phyloP scores from a whole-genome alignment of 2,329 filamentous ascomycete genomes.

The Microsporum audouinii region DNA sequence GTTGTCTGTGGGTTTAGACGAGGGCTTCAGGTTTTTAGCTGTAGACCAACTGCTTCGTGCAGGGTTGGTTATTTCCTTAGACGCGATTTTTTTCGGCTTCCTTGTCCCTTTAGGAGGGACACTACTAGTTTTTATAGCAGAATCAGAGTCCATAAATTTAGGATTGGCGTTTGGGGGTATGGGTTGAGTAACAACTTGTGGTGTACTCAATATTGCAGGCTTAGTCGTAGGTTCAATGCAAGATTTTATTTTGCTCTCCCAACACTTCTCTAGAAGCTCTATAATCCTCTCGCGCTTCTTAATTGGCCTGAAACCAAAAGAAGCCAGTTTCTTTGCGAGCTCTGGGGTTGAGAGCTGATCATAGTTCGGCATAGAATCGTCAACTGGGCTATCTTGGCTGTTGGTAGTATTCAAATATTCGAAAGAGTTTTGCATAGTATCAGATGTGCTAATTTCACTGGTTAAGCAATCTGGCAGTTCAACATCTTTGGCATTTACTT shows the following conservation, averaged over 20 bases:
- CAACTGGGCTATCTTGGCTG: background rate
- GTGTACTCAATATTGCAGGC: background rate
- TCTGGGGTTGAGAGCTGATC: constrained; percentile 51
- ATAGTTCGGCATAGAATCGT: constrained; percentile 43
- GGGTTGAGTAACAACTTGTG: background rate
- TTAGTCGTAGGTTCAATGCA: background rate
- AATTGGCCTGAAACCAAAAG: constrained; percentile 62
- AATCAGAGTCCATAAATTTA: background rate
- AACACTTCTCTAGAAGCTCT: constrained; percentile 57
- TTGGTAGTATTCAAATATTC: too few species aligned
- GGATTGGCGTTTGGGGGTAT: background rate
- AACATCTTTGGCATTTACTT: background rate
- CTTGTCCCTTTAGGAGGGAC: background rate
- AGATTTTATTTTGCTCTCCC: constrained; percentile 46
- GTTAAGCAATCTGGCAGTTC: background rate
- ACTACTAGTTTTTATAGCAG: background rate
- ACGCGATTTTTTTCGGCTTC: background rate
- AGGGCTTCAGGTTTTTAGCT: background rate
- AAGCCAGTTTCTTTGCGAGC: constrained; percentile 49
- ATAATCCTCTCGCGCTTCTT: constrained; percentile 60
- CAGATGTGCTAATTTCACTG: background rate
- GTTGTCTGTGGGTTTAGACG: background rate
- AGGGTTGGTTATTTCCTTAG: background rate
- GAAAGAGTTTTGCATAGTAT: background rate
- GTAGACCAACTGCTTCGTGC: background rate